Base-by-base conservation (phyloP, 2,329 filamentous ascomycete genomes). In the Aspergillus niger region DNA sequence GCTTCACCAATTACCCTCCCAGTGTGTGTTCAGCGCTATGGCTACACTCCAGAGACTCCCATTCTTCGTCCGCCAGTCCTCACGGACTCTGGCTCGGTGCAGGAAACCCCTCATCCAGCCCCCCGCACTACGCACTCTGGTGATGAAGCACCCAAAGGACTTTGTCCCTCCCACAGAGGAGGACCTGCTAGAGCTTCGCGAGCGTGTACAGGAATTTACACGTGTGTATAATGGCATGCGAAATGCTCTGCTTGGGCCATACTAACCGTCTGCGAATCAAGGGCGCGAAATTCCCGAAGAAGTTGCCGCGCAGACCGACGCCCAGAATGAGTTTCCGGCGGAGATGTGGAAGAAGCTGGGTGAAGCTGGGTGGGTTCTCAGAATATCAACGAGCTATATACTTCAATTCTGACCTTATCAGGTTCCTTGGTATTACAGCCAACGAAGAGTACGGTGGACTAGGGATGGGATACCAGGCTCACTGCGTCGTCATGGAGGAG, bases 401-500 rank as follows among this genome's bases (percentile, higher is more conserved):
- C 13, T 0, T 36, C 32, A 13, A 6, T 36, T 36, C 43, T n/a
- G 36, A 3, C 13, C 2, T 39, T 30, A 2, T 49, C 59, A 82
- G 91, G 6, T 90, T 98, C 68, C 84, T 98, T 28, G 95, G 95
- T 61, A 91, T 97, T 70, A 98, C 95, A 8, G 95, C 92, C 17
- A 91, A 97, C 71, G 92, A 97, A 78, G 89, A 92, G 58, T 92
- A 95, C 55, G 95, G 95, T 39, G 95, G 94, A 2, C 78, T 98
- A 49, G 91, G 84, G 1, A 89, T 98, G 87, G 95, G 95, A 10
- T 99, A 98, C 77, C 94, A 98, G 80, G 94, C 95, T 48, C 95
- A 99, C 79, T 96, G 92, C 73, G 82, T 97, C 6, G 92, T 97
- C 49, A 90, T 98, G 87, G 95, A 99, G 79, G 95, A 98, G 81